Evolutionary conservation across 176 grass and related monocot genomes (phyloP), one percentile per base, ranked within the genome.

Genomic region (Hyparrhenia diplandra): DNA sequence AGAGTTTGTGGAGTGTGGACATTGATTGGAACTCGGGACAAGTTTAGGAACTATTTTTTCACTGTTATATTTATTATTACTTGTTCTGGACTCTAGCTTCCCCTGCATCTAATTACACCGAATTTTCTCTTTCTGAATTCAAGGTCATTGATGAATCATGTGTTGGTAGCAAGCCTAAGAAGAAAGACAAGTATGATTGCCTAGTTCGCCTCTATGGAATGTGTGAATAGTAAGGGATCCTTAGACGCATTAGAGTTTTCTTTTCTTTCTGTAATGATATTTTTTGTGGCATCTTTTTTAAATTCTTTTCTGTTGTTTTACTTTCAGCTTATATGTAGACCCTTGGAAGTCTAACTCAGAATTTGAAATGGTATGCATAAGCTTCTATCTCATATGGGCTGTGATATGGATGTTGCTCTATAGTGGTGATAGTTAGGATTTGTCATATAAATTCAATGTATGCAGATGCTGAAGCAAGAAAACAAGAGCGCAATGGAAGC

Each of bases 151-250:
- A 95, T 88, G 89, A 96, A 86, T 79, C 79, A 85, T 80, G 5
- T 82, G 65, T 87, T 67, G 80, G 36, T 71, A 81, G 67, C 75
- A 95, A 93, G 80, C 89, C 85, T 57, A 86, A 86, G 69, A 95
- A 81, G 83, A 93, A 74, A 49, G 68, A 61, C 3, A 90, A 88
- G 43, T 45, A 88, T 88, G 79, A 90, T 84, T 79, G 78, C 57
- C 85, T 93, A 58, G 88, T 93, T 84, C 97, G 97, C 9, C 80
- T 95, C 42, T 99, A 93, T 92, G 97, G 97, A 57, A 93, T 82
- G 69, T 93, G 87, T 66, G 31, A 90, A 80, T 88, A 91, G 97
- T 99, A 88, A 96, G 92, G 82, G 47, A 45, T 75, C 76, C 41
- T 80, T 34, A 60, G 55, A 60, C 46, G 77, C 14, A 58, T 67